Conservation (phyloP, 2,329 filamentous ascomycete species). For the Didymella glomerata region DNA sequence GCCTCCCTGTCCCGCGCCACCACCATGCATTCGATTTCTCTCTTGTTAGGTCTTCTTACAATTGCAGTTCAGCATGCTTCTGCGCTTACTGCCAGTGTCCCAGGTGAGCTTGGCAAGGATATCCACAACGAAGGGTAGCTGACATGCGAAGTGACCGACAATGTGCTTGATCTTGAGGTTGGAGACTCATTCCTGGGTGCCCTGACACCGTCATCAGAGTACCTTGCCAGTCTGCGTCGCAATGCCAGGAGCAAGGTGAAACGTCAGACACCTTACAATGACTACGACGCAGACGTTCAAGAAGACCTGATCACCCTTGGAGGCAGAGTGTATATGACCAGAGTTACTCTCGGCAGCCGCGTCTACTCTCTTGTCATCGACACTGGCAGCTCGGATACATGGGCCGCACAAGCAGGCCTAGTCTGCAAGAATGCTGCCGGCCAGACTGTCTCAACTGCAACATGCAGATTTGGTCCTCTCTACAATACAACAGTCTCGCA, state of each 20-base stretch:
- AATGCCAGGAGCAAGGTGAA: slow-evolving; percentile 13
- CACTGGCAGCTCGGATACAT: slow-evolving; percentile 41
- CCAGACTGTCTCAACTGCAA: slow-evolving; percentile 1
- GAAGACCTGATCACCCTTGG: slow-evolving; percentile 36
- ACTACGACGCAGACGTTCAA: slow-evolving; percentile 20
- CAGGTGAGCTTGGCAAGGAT: background rate
- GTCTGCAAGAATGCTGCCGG: slow-evolving; percentile 23
- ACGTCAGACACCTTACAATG: slow-evolving; percentile 13
- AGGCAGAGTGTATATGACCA: slow-evolving; percentile 44
- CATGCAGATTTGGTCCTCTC: slow-evolving; percentile 32
- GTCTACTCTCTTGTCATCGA: slow-evolving; percentile 40
- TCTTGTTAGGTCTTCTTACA: slow-evolving; percentile 1
- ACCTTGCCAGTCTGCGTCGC: slow-evolving; percentile 14
- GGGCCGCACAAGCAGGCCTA: slow-evolving; percentile 31
- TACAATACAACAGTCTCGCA: slow-evolving; percentile 21
- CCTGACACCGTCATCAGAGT: slow-evolving; percentile 10
- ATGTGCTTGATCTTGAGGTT: slow-evolving; percentile 16
- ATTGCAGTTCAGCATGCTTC: background rate
- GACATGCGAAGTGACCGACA: slow-evolving; percentile 7
- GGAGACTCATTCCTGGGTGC: slow-evolving; percentile 1
- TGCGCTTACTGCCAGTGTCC: slow-evolving; percentile 7
- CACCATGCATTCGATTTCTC: slow-evolving; percentile 10
- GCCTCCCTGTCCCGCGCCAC: no score
- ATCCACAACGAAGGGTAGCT: background rate
- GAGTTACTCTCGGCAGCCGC: slow-evolving; percentile 28